Evolutionary conservation across 306 rosid species (phyloP), one percentile per base, ranked within the genome.

Genomic region (Macrotyloma uniflorum): DNA sequence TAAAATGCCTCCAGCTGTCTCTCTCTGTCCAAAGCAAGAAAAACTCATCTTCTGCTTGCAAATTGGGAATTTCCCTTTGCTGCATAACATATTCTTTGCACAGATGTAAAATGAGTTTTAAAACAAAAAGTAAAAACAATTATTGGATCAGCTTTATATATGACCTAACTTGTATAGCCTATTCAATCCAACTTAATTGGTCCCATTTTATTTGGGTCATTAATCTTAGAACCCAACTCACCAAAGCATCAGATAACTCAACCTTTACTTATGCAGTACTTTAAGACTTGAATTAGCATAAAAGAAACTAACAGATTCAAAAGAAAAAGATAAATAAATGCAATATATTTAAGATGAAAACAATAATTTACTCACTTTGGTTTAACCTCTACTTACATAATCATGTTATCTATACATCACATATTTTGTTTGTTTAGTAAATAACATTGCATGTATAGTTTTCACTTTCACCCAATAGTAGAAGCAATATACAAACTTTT

Each of bases 361-460:
- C 19, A 18, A 5, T 53, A 26, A 67, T 46, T 46, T 47, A 79
- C 72, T 33, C 32, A 70, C 7, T 59, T 33, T 11, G 0, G 15
- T 33, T 49, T 46, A 49, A 49, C 22, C 15, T 43, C 55, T 43
- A 30, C 40, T 45, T 78, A 69, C 83, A 79, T n/a, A n/a, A n/a
- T n/a, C n/a, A n/a, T 24, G 58, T 70, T 24, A 64, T 55, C 1
- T 2, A 64, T 64, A 64, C 53, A 76, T 64, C 42, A 49, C 80
- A 76, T 76, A 15, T 28, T 62, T 32, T 40, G 8, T 38, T 70
- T 63, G 68, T 64, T 72, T 58, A 46, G n/a, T 61, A 2, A 11
- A 45, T 51, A 33, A 33, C 26, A 42, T 12, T 51, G n/a, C 32
- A 66, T 8, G 55, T 50, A 76, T 15, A 76, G 26, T 65, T 63